Evolutionary conservation across 768 basidiomycete genomes (phyloP).

Genomic region (Gymnopilus dilepis): DNA sequence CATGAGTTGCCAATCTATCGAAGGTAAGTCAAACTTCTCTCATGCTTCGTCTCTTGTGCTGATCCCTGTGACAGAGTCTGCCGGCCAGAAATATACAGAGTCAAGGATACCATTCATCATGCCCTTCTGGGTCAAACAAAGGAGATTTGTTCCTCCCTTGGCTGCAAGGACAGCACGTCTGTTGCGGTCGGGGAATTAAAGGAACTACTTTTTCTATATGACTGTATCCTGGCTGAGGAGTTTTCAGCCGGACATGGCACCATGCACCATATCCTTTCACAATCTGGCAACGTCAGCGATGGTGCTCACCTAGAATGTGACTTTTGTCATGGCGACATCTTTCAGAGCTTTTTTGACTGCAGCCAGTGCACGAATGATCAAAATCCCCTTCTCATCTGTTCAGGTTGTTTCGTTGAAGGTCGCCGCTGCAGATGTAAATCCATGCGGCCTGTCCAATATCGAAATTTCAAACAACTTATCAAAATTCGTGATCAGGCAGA

Average conservation of each 20-base stretch:
- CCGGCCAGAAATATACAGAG: conserved; percentile 75
- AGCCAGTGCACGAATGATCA: conserved; percentile 41
- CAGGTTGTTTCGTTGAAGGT: conserved; percentile 79
- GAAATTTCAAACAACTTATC: conserved; percentile 52
- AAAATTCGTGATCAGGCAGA: conserved; percentile 16
- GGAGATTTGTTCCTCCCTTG: too few relatives aligned
- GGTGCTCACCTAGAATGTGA: conserved; percentile 59
- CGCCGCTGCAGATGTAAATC: conserved; percentile 66
- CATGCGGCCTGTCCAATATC: conserved; percentile 69
- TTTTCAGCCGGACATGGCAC: conserved; percentile 26
- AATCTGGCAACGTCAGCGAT: conserved; percentile 16
- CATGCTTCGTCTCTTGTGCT: neutral
- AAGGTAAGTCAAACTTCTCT: conserved; percentile 48
- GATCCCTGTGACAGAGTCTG: conserved; percentile 61
- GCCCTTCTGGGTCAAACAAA: conserved; percentile 46
- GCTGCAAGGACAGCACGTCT: too few relatives aligned
- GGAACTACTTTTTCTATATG: conserved; percentile 50
- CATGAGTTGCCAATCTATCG: conserved; percentile 83
- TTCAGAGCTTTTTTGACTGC: conserved; percentile 83
- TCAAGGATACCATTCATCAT: conserved; percentile 69
- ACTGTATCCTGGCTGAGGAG: conserved; percentile 58
- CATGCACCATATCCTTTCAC: conserved; percentile 11
- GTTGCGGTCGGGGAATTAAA: conserved; percentile 35
- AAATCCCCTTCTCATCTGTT: conserved; percentile 59
- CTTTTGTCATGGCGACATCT: conserved; percentile 83